phyloP scores from a whole-genome alignment of 1,284 basidiomycete species.

The Trichosporon sp. region DNA sequence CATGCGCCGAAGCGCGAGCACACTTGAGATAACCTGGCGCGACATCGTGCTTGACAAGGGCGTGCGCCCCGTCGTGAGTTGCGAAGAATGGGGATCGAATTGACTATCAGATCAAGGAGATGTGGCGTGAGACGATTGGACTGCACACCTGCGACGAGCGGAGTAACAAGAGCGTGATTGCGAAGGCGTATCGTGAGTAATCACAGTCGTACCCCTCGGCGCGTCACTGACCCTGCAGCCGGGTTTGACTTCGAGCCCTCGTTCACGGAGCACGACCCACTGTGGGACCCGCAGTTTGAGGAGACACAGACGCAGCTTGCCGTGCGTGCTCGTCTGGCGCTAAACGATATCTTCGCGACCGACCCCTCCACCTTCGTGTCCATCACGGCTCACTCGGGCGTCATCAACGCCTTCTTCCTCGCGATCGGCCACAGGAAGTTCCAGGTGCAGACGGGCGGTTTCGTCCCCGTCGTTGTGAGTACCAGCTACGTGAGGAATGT shows the following conservation, averaged over 20 bases:
- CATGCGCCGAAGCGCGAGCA: slow-evolving; percentile 40
- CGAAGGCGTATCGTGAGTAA: slow-evolving; percentile 33
- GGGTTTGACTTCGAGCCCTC: slow-evolving; percentile 41
- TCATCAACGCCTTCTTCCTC: slow-evolving; percentile 46
- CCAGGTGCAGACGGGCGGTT: slow-evolving; percentile 41
- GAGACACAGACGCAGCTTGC: slow-evolving; percentile 42
- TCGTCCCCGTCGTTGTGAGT: slow-evolving; percentile 38
- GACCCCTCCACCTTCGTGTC: slow-evolving; percentile 44
- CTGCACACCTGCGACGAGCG: slow-evolving; percentile 51
- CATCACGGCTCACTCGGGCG: slow-evolving; percentile 53
- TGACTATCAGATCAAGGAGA: slow-evolving; percentile 39
- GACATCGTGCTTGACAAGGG: slow-evolving; percentile 37
- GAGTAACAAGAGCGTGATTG: slow-evolving; percentile 38
- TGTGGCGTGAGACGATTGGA: slow-evolving; percentile 42
- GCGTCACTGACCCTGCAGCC: slow-evolving; percentile 28
- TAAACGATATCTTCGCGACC: slow-evolving; percentile 49
- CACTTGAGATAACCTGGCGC: slow-evolving; percentile 47
- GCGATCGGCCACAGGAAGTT: slow-evolving; percentile 40
- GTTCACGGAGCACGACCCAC: slow-evolving; percentile 50
- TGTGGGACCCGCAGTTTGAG: slow-evolving; percentile 43
- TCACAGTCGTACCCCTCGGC: too few species aligned
- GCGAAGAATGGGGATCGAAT: neutral
- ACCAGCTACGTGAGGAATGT: neutral
- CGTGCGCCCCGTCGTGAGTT: slow-evolving; percentile 24
- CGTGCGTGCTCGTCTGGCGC: slow-evolving; percentile 36